Evolutionary conservation across 257 asterid species (phyloP), one percentile per base, ranked within the genome.

Genomic region (Schizonepeta tenuifolia): DNA sequence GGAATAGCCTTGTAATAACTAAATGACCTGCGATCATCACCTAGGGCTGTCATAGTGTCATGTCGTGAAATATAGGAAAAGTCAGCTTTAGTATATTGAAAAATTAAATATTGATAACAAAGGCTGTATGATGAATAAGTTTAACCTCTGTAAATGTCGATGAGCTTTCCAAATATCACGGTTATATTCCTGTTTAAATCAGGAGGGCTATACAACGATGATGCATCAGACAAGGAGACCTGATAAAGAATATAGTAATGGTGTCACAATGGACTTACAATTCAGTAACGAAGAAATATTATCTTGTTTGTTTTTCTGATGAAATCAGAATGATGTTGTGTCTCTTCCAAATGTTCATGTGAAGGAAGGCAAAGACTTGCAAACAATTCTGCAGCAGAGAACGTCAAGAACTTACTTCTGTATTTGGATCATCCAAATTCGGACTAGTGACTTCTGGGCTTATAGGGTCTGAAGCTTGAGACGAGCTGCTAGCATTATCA

Each of bases 11-110:
- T 94, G 77, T 83, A 36, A 83, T 94, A 94, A 90, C 97, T 94
- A 80, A 91, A 94, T 66, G 99, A 94, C 82, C 97, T 86, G 77
- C 97, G 83, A 38, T 91, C 97, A 22, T 94, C 99, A 77, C 99
- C 99, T 68, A 91, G 79, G 44, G 97, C 99, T 94, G 75, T 73
- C 62, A 55, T 55, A 55, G 62, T 12, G 18, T 13, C 22, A 22
- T 43, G 22, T 11, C 78, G 79, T 41, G 28, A 79, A 75, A 75
- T 6, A 72, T 46, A 76, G 64, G 59, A 20, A 67, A 20, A 26
- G 43, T 71, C 71, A 73, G 66, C 69, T 69, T 53, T 72, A 49
- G 69, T 10, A 72, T 55, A 75, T 59, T 67, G 63, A 76, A 58
- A 12, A 36, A 31, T 20, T 67, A 67, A 46, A 24, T 60, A 64